Evolutionary conservation across 495 filamentous ascomycete species (phyloP).

Genomic region (Aspergillus affinis): DNA sequence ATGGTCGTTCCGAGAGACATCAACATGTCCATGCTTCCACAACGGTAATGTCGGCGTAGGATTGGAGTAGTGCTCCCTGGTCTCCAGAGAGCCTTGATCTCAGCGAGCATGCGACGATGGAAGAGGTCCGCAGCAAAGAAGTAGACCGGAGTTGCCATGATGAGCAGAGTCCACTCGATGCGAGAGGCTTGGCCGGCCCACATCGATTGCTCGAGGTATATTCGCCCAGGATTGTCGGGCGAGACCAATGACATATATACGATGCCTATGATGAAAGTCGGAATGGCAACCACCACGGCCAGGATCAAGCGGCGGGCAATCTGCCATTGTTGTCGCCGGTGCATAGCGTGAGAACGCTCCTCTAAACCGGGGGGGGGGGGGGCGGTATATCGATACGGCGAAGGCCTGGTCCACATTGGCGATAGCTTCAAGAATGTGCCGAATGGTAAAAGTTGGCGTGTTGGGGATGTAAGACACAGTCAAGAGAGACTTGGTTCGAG

Average conservation of each 20-base stretch:
- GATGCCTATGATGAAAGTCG: conserved; percentile 86
- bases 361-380: conserved; percentile 81
- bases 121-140: conserved; percentile 87
- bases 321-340: conserved; percentile 58
- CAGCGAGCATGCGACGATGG: conserved; percentile 74
- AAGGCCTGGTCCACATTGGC: conserved; percentile 62
- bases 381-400: conserved; percentile 68
- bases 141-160: conserved; percentile 88
- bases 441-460: conserved; percentile 71
- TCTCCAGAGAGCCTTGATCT: conserved; percentile 77
- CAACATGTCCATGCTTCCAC: conserved; percentile 95
- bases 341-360: conserved; percentile 74
- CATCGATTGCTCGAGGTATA: conserved; percentile 64
- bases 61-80: conserved; percentile 72
- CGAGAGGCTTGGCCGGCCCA: conserved; percentile 75
- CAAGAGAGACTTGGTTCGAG: conserved; percentile 42
- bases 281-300: conserved; percentile 71
- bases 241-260: conserved; percentile 85
- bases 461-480: conserved; percentile 61
- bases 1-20: conserved; percentile 87
- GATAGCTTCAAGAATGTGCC: conserved; percentile 68
- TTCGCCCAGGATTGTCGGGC: conserved; percentile 49
- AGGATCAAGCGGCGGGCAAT: conserved; percentile 66
- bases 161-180: conserved; percentile 78
- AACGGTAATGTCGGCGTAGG: conserved; percentile 77